Conservation (phyloP, 2,329 filamentous ascomycete species). For the Nemania diffusa region DNA sequence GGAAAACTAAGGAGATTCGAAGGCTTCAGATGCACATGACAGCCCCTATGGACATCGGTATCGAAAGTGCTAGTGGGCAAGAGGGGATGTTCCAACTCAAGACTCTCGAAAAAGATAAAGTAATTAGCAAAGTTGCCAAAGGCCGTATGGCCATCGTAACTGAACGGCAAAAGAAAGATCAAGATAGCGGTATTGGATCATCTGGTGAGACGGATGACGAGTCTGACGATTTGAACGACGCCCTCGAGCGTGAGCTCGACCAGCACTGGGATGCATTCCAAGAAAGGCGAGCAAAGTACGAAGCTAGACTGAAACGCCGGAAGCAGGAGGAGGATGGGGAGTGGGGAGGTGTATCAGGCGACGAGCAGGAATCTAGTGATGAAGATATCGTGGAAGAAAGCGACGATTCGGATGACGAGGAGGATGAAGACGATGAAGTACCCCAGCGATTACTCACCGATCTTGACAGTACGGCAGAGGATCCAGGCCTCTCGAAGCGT, state of each 20-base stretch:
- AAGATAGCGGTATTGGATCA: slow-evolving; percentile 67
- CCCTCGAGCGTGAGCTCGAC: slow-evolving; percentile 86
- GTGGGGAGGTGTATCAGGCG: slow-evolving; percentile 87
- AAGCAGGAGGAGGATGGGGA: slow-evolving; percentile 86
- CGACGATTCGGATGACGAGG: slow-evolving; percentile 65
- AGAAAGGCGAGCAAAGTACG: slow-evolving; percentile 78
- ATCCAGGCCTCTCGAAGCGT: slow-evolving; percentile 77
- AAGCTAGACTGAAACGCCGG: slow-evolving; percentile 89
- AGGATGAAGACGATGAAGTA: slow-evolving; percentile 59
- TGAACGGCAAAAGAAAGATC: slow-evolving; percentile 67
- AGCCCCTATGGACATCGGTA: slow-evolving; percentile 92
- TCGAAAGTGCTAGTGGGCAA: slow-evolving; percentile 84
- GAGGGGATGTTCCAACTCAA: slow-evolving; percentile 90
- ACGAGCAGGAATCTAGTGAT: slow-evolving; percentile 67
- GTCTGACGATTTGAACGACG: slow-evolving; percentile 82
- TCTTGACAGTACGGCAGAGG: slow-evolving; percentile 64
- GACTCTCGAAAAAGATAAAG: slow-evolving; percentile 78
- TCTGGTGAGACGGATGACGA: slow-evolving; percentile 68
- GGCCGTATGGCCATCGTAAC: slow-evolving; percentile 80
- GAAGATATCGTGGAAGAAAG: slow-evolving; percentile 68
- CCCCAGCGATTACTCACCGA: slow-evolving; percentile 69
- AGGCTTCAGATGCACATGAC: slow-evolving; percentile 98
- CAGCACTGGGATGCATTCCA: slow-evolving; percentile 83
- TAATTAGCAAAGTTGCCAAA: slow-evolving; percentile 73
- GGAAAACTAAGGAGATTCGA: slow-evolving; percentile 93